Evolutionary conservation across 768 basidiomycete species (phyloP).

Genomic region (Boletus sp.): DNA sequence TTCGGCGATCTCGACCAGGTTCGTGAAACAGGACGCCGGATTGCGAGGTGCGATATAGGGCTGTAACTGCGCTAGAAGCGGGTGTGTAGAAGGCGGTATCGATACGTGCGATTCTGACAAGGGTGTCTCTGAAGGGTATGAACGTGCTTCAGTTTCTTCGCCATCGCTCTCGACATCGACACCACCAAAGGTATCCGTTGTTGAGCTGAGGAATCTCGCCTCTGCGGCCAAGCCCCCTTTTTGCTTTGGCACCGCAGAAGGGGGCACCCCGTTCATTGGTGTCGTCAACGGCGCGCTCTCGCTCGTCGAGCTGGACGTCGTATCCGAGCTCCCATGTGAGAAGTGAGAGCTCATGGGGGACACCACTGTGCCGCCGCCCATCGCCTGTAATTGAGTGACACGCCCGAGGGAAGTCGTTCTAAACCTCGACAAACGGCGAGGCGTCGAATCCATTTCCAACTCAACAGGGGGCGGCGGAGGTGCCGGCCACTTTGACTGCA

Average conservation of each 20-base stretch:
- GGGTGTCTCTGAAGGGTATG: background rate
- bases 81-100: constrained; percentile 10
- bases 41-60: constrained; percentile 67
- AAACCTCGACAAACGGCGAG: constrained; percentile 28
- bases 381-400: constrained; percentile 23
- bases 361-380: constrained; percentile 20
- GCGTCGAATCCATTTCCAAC: constrained; percentile 22
- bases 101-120: background rate
- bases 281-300: constrained; percentile 20
- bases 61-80: constrained; percentile 43
- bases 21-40: constrained; percentile 61
- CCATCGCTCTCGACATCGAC: constrained; percentile 13
- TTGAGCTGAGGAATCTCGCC: constrained; percentile 28
- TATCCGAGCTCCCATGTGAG: constrained; percentile 34
- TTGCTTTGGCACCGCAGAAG: background rate
- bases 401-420: constrained; percentile 30
- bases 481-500: constrained; percentile 31
- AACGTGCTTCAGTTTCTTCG: constrained; percentile 2
- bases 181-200: constrained; percentile 40
- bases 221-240: constrained; percentile 26
- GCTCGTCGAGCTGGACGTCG: constrained; percentile 33
- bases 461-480: constrained; percentile 31
- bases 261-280: constrained; percentile 15
- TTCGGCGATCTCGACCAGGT: constrained; percentile 77
- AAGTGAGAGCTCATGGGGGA: constrained; percentile 53